Evolutionary conservation across 1,139 yeast species (phyloP).

Genomic region (Yamadazyma dushanensis): DNA sequence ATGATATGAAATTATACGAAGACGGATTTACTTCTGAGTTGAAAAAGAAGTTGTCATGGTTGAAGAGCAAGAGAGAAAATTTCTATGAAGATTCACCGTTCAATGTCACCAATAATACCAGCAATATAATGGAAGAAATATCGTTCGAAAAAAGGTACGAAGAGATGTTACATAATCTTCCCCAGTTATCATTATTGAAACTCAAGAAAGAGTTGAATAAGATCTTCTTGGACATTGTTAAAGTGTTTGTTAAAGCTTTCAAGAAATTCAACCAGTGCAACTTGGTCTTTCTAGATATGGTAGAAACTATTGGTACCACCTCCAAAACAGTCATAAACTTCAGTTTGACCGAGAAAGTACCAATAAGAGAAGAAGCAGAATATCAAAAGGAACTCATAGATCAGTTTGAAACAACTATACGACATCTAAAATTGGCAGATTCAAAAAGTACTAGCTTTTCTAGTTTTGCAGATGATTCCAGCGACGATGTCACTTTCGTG

Average conservation of each 20-base stretch:
- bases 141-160: conserved; percentile 30
- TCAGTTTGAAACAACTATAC: conserved; percentile 29
- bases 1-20: conserved; percentile 25
- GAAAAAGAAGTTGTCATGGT: conserved; percentile 18
- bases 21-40: conserved; percentile 37
- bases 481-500: conserved; percentile 29
- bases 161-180: conserved; percentile 26
- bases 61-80: conserved; percentile 21
- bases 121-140: conserved; percentile 17
- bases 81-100: conserved; percentile 32
- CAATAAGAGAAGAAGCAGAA: conserved; percentile 32
- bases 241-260: conserved; percentile 32
- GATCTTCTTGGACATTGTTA: conserved; percentile 36
- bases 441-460: conserved; percentile 11
- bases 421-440: conserved; percentile 19
- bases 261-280: conserved; percentile 30
- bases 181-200: conserved; percentile 33
- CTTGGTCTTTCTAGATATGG: conserved; percentile 26
- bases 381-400: conserved; percentile 29
- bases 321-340: conserved; percentile 13
- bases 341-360: conserved; percentile 22
- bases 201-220: conserved; percentile 32
- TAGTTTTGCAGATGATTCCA: conserved; percentile 9
- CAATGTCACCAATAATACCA: conserved; percentile 19
- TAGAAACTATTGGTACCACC: conserved; percentile 28